Evolutionary conservation across 2,329 filamentous ascomycete genomes (phyloP), one percentile per base, ranked within the genome.

Genomic region (Phaeosphaeria sp.): DNA sequence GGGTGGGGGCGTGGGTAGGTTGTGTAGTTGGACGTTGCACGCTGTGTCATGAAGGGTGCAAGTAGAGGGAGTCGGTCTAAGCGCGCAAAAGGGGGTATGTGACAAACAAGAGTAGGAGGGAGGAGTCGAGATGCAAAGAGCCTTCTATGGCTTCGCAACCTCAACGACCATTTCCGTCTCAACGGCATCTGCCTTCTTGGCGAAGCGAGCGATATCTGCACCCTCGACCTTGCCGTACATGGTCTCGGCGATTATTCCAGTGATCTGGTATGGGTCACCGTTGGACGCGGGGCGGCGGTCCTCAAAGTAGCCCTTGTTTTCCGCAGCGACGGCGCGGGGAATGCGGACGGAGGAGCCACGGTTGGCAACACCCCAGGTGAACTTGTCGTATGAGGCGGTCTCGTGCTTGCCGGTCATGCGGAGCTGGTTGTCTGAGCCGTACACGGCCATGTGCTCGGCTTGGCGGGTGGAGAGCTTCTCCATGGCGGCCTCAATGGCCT

Each of bases 281-380:
- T 95, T 96, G 75, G 91, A 94, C 55, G 93, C 93, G 56, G 81
- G 81, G 65, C 81, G 77, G 63, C 81, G 80, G 74, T 84, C 81
- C 80, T 97, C 93, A 67, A 97, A 97, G 87, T 97, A 97, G 65
- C 93, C 93, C 83, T 91, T 95, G 79, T 92, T 92, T 80, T 96
- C 91, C 77, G 91, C 89, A 49, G 91, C 93, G 70, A 86, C 87
- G 72, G 92, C 88, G 73, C 93, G 89, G 71, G 93, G 93, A 71
- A 99, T 95, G 79, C 95, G 92, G 74, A 98, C 93, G 40, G 91
- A 96, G 58, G 91, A 90, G 74, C 94, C 95, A 81, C 95, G 93
- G 89, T 98, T 94, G 79, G 95, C 95, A 61, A 98, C 89, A 76
- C 95, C 94, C 80, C 89, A 98, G 70, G 88, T 89, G 87, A 99